Base-by-base conservation (phyloP, 2,329 filamentous ascomycete species). In the Epichloe amarillans region DNA sequence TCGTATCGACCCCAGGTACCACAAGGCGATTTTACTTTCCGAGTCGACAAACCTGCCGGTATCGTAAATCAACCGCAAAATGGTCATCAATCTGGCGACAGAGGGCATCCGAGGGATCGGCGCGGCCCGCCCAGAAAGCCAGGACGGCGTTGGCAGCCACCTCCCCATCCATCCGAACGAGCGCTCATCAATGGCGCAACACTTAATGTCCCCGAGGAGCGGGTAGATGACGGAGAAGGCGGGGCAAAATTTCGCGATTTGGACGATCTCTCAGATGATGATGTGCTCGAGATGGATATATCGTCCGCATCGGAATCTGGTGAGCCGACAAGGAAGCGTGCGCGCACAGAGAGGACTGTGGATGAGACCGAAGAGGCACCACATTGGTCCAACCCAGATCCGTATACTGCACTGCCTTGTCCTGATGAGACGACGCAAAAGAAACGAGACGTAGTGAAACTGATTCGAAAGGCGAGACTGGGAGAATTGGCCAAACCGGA, bases 351-450 rank as follows among this genome's bases (percentile, higher is more conserved):
- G 10, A 57, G 57, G 2, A 54, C 63, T 4, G 55, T 60, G 15
- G 64, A 64, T 8, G 62, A 69, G n/a, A 61, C 66, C 21, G 71
- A 72, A 50, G 68, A 71, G 14, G 67, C 64, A 5, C 88, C 89
- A 3, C 89, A 86, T 65, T 97, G 91, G 91, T 95, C 89, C 4
- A 97, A 97, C 59, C 90, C 91, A 3, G 91, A 97, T 64, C 89
- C 90, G 0, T 96, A 97, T 66, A 95, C 88, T 5, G 86, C 81
- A 2, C 72, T 95, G 10, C 91, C 91, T 8, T 89, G 88, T 6
- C 79, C 83, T 0, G 85, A 90, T 56, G 84, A 89, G 50, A 74
- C 72, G 5, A 74, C 79, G 39, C 76, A 78, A 19, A 94, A 93
- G 68, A 88, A 84, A 66, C 83, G 82, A 57, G 89, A 96, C 57